These are phyloP conservation scores for Murraya koenigii DNA, from an alignment of 345 rosid genomes.

Conservation along the genomic window DNA sequence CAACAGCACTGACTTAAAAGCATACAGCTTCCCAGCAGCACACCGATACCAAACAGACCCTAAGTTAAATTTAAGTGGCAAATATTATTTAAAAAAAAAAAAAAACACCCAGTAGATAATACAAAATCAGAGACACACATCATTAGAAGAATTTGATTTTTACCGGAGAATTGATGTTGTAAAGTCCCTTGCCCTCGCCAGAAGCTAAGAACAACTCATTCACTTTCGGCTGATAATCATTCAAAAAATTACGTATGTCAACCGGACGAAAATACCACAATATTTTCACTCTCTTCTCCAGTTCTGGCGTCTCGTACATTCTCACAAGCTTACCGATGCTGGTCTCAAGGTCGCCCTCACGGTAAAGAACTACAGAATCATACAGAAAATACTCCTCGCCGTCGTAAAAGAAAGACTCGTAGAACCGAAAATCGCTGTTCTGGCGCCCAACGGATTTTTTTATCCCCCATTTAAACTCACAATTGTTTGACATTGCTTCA, in stretches of 20 bases:
- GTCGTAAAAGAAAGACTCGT: constrained; percentile 36
- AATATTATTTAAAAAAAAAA: neutral
- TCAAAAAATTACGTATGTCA: constrained; percentile 38
- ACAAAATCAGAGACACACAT: neutral
- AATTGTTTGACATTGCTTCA: constrained; percentile 4
- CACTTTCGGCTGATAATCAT: constrained; percentile 42
- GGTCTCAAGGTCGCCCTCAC: constrained; percentile 26
- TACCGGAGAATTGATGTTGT: constrained; percentile 40
- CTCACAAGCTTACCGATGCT: constrained; percentile 48
- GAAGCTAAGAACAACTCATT: constrained; percentile 63
- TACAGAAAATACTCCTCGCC: constrained; percentile 42
- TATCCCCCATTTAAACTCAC: constrained; percentile 41
- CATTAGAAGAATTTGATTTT: constrained; percentile 9
- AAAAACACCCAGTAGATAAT: neutral
- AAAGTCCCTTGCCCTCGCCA: constrained; percentile 48
- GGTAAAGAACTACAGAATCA: constrained; percentile 38
- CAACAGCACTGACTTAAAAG: too few relatives aligned
- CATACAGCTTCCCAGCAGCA: too few relatives aligned
- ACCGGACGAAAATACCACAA: constrained; percentile 58
- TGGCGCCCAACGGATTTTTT: constrained; percentile 20
- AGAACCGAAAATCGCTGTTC: constrained; percentile 24
- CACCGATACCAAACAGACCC: too few relatives aligned
- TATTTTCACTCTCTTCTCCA: constrained; percentile 42
- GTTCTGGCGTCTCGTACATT: constrained; percentile 40
- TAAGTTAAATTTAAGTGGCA: neutral